These are phyloP conservation scores for Dillenia turbinata DNA, from an alignment of 164 flowering plant species.

Conservation along the genomic window DNA sequence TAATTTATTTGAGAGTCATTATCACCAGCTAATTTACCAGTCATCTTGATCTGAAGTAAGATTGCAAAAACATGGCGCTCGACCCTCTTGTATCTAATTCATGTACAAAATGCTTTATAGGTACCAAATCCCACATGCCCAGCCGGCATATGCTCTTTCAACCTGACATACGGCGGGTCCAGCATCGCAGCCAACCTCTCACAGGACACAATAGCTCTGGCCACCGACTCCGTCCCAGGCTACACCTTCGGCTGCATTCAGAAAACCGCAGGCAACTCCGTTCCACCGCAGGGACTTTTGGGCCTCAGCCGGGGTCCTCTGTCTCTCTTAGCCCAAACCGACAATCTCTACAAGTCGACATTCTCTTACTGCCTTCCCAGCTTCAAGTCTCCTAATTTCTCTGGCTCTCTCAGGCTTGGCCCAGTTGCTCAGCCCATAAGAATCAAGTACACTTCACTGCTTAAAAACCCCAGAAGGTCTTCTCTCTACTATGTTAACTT, in stretches of 20 bases:
- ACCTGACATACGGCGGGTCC: slow-evolving; percentile 75
- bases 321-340: slow-evolving; percentile 65
- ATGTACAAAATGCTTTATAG: slow-evolving; percentile 20
- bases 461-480: slow-evolving; percentile 71
- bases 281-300: slow-evolving; percentile 78
- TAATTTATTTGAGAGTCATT: too few relatives aligned
- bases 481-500: slow-evolving; percentile 81
- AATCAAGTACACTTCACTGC: slow-evolving; percentile 72
- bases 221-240: slow-evolving; percentile 48
- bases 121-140: slow-evolving; percentile 58
- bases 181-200: slow-evolving; percentile 53
- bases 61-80: neutral
- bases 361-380: slow-evolving; percentile 96
- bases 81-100: neutral
- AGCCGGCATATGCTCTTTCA: slow-evolving; percentile 49
- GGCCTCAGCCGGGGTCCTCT: slow-evolving; percentile 91
- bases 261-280: slow-evolving; percentile 50
- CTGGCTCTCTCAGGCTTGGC: slow-evolving; percentile 79
- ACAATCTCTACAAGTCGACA: slow-evolving; percentile 60
- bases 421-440: slow-evolving; percentile 65
- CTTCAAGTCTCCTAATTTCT: slow-evolving; percentile 58
- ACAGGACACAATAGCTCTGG: slow-evolving; percentile 60
- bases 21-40: too few relatives aligned
- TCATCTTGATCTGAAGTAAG: neutral
- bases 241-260: slow-evolving; percentile 81